Evolutionary conservation across 169 alveolate genomes (phyloP), one percentile per base, ranked within the genome.

Genomic region (Eimeria sp.): DNA sequence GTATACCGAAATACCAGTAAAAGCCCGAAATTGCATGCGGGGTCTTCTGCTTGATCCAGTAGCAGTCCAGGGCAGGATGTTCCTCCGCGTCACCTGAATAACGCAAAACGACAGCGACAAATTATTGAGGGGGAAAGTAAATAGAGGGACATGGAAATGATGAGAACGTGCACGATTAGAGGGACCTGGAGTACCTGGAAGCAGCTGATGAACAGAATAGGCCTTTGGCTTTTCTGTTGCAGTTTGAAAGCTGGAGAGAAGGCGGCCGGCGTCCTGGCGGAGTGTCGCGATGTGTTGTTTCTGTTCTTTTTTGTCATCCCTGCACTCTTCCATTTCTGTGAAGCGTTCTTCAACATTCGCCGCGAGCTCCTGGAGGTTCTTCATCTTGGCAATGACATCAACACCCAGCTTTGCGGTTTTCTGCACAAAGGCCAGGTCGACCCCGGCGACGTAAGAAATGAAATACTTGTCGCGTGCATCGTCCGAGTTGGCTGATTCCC

Each of bases 391-490:
- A 47, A 97, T 88, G 45, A 98, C 97, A 57, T 98, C 99, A 65
- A 96, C 96, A 54, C 98, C 99, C 97, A 98, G 96, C 43, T 97
- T 87, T 54, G 96, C 97, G 61, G 98, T 95, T 91, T 96, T 96
- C 18, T 95, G 87, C 9, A 99, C 97, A 54, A 98, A 95, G 30
- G 76, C 96, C 34, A 98, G 92, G 83, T 98, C 98, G 75, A 97
- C 98, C 25, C 96, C 96, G 4, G 98, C 96, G 40, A 98, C 98
- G 94, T 98, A 98, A 58, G 97, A 98, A 43, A 98, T 97, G 75
- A 98, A 98, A 95, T 98, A 98, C 80, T 98, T 98, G 90, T 98
- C 99, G 86, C 99, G 97, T 5, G 99, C 99, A 82, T 98, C 99
- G 78, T 97, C 97, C 30, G 98, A 97, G 75, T 97, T 97, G 25